Base-by-base conservation (phyloP, 2,329 filamentous ascomycete genomes). In the Scedosporium apiospermum region DNA sequence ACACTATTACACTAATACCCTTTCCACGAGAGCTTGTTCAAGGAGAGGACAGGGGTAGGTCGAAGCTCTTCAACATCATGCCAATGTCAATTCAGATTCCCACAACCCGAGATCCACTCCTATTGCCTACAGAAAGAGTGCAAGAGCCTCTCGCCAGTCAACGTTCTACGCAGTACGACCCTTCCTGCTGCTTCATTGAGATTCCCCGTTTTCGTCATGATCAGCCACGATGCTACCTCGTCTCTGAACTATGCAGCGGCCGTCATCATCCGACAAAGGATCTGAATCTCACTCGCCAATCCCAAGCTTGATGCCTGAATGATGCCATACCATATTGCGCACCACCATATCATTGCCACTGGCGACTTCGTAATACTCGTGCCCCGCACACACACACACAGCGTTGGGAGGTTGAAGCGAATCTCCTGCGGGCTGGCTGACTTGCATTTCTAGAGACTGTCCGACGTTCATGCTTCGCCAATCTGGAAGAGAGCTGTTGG, bases 301-400 rank as follows among this genome's bases (percentile, higher is more conserved):
- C 18, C 58, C 9, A 38, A 6, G 21, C 44, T 60, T 60, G 58
- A 60, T 60, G 58, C 58, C 58, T 44, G 58, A 58, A 60, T 60
- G 58, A 41, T 49, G 58, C 58, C 58, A 60, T 49, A 60, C 27
- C 38, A 6, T 16, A 44, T 21, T 18, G 57, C 26, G 55, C 12
- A 27, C 57, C 18, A 41, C 21, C 27, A 58, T 12, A 38, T 18
- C 21, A 18, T 57, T 57, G n/a, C 23, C 14, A 16, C 23, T 26
- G 26, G 53, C 26, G 53, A 12, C n/a, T 57, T 57, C 16, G 16
- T 57, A 14, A 57, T 41, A 21, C 42, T 34, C 34, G 42, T 44
- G 57, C 57, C 34, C 34, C 34, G 9, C 34, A 38, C 44, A 21
- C 44, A 21, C 10, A 7, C 6, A 14, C 44, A 21, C 44, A 21